These are phyloP conservation scores for Nymphaea thermarum DNA, from an alignment of 164 flowering plant species.

Conservation along the genomic window DNA sequence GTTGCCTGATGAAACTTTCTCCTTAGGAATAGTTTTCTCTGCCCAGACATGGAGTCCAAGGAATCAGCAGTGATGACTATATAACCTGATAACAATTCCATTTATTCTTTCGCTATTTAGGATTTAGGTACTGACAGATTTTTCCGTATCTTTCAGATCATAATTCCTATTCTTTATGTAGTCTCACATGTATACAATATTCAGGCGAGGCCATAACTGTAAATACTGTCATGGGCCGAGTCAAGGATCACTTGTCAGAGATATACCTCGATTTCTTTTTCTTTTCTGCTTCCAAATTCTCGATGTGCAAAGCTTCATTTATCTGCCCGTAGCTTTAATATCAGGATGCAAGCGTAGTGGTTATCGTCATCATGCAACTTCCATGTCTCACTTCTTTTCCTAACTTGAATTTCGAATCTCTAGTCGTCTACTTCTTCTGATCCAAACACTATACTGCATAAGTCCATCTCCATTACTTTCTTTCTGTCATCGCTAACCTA, in stretches of 20 bases:
- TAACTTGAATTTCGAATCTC: background rate
- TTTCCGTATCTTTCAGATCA: background rate
- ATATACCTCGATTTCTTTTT: background rate
- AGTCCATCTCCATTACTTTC: background rate
- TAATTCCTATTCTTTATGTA: background rate
- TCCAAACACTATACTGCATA: background rate
- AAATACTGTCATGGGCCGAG: background rate
- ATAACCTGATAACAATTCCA: background rate
- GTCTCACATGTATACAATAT: background rate
- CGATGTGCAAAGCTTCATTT: constrained; percentile 8
- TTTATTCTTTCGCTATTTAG: background rate
- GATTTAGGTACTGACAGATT: background rate
- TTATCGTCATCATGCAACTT: constrained; percentile 53
- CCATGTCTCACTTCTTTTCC: constrained; percentile 4
- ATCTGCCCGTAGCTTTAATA: constrained; percentile 30
- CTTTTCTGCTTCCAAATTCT: background rate
- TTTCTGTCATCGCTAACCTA: background rate
- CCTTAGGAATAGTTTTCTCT: background rate
- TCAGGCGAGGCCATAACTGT: background rate
- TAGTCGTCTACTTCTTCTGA: background rate
- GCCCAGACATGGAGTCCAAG: constrained; percentile 22
- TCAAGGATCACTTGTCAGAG: background rate
- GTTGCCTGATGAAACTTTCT: background rate
- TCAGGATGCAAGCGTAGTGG: constrained; percentile 25
- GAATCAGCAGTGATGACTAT: constrained; percentile 4